These are phyloP conservation scores for Tulasnella sp. DNA, from an alignment of 768 basidiomycete genomes.

Conservation along the genomic window DNA sequence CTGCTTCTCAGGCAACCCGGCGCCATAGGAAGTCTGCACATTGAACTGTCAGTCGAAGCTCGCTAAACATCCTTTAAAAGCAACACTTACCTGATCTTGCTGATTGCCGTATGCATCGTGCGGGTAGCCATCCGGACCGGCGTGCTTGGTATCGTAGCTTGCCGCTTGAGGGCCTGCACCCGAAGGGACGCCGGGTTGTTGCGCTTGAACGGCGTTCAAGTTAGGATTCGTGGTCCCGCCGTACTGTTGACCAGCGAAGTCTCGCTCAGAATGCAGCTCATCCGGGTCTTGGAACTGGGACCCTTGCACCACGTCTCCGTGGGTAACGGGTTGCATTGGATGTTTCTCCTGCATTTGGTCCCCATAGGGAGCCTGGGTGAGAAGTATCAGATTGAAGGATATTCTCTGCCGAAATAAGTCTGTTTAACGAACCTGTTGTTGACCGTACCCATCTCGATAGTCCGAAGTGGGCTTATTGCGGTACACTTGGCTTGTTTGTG, in stretches of 20 bases:
- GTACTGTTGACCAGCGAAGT: not conserved
- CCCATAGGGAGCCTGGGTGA: not conserved
- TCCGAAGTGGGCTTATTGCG: not conserved
- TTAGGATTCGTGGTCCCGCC: not conserved
- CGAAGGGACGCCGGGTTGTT: not conserved
- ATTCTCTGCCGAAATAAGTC: not conserved
- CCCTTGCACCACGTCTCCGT: not conserved
- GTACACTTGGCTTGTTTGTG: not conserved
- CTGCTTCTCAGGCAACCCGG: too few relatives aligned
- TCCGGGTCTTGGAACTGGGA: not conserved
- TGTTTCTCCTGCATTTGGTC: not conserved
- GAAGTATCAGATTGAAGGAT: not conserved
- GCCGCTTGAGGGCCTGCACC: not conserved
- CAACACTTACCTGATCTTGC: not conserved
- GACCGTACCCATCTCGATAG: not conserved
- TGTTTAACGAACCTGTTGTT: not conserved
- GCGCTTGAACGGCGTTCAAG: not conserved
- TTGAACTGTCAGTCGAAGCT: too few relatives aligned
- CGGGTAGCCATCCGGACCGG: not conserved
- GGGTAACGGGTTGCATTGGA: not conserved
- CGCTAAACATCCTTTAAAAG: too few relatives aligned
- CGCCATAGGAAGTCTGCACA: too few relatives aligned
- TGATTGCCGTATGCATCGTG: not conserved
- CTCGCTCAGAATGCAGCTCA: not conserved
- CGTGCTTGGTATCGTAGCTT: not conserved